These are phyloP conservation scores for Wallemia ichthyophaga DNA, from an alignment of 1,284 basidiomycete species.

Conservation along the genomic window DNA sequence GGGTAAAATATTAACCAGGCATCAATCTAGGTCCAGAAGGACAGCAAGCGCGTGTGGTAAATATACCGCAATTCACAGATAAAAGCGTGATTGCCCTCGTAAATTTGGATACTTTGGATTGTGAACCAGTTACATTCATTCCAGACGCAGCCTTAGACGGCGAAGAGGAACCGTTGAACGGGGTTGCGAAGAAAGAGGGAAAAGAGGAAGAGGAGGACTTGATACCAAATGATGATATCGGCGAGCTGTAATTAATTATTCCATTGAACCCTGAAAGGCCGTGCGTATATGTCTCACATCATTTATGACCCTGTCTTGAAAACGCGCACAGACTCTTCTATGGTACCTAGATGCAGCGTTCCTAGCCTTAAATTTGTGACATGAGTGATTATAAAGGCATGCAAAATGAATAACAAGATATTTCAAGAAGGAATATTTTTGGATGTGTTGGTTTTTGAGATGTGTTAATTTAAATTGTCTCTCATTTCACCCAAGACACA, in stretches of 20 bases:
- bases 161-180: background rate
- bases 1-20: too few species aligned
- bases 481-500: too few species aligned
- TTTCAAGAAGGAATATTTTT: too few species aligned
- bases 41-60: conserved; percentile 31
- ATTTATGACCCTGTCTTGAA: too few species aligned
- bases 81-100: conserved; percentile 32
- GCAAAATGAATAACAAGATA: too few species aligned
- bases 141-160: background rate
- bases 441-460: too few species aligned
- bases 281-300: too few species aligned
- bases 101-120: conserved; percentile 25
- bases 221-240: background rate
- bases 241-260: background rate
- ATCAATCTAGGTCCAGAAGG: conserved; percentile 12
- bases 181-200: background rate
- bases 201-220: background rate
- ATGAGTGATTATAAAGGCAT: too few species aligned
- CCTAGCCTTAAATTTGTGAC: too few species aligned
- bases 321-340: too few species aligned
- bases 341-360: too few species aligned
- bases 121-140: background rate
- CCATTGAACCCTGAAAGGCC: background rate
- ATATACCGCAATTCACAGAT: conserved; percentile 51
- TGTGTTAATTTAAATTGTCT: too few species aligned